These are phyloP conservation scores for Cyclospora cayetanensis DNA, from an alignment of 169 alveolate genomes.

Conservation along the genomic window DNA sequence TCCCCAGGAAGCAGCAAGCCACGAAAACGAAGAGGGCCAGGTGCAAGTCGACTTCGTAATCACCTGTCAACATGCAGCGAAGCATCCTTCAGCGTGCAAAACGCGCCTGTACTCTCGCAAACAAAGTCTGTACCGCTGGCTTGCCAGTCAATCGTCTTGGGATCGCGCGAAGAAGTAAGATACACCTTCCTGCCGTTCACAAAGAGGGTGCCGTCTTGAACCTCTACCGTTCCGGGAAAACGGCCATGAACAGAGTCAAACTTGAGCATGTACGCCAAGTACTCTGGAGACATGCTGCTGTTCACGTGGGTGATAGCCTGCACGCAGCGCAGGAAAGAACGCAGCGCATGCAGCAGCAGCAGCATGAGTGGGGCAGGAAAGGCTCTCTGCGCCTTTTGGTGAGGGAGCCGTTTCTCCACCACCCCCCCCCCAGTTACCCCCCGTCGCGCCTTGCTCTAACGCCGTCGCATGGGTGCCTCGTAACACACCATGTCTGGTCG, in stretches of 20 bases:
- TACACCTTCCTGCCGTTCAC: conserved; percentile 85
- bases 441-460: too few species aligned
- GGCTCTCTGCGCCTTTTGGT: too few species aligned
- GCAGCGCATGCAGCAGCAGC: too few species aligned
- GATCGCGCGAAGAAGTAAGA: conserved; percentile 90
- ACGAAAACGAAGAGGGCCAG: neutral
- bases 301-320: conserved; percentile 74
- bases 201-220: conserved; percentile 82
- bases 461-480: too few species aligned
- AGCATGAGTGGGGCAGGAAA: too few species aligned
- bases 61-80: conserved; percentile 58
- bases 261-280: conserved; percentile 93
- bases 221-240: conserved; percentile 86
- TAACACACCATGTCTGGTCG: conserved; percentile 78
- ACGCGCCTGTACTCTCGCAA: conserved; percentile 98
- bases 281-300: conserved; percentile 94
- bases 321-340: too few species aligned
- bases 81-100: conserved; percentile 90
- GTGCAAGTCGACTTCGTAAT: neutral
- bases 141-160: conserved; percentile 96
- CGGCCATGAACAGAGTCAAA: conserved; percentile 97
- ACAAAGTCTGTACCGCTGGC: conserved; percentile 93
- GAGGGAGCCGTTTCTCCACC: too few species aligned
- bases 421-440: too few species aligned
- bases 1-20: too few species aligned